Conservation (phyloP, 1,139 yeast species). For the Zygoascus meyerae region DNA sequence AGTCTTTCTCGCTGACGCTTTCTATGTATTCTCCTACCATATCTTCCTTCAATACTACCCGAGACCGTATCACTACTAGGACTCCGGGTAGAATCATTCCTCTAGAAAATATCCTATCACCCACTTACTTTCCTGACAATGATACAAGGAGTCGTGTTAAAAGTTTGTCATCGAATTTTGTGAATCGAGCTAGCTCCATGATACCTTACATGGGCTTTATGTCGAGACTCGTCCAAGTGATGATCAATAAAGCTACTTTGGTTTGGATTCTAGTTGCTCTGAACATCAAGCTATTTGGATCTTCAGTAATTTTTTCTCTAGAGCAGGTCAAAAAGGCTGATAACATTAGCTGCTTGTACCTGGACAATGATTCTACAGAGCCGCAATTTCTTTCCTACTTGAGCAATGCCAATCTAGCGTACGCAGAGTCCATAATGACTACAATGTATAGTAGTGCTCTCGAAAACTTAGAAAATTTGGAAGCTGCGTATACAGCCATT, state of each 20-base stretch:
- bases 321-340: background rate
- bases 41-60: conserved; percentile 21
- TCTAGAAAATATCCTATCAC: background rate
- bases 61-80: background rate
- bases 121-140: background rate
- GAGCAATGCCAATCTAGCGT: too few relatives aligned
- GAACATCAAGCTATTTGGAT: conserved; percentile 15
- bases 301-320: background rate
- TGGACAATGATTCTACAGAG: background rate
- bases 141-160: background rate
- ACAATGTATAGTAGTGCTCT: too few relatives aligned
- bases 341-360: background rate
- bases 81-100: background rate
- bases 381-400: too few relatives aligned
- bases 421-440: too few relatives aligned
- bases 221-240: conserved; percentile 17
- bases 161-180: background rate
- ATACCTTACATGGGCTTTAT: conserved; percentile 23
- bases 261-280: conserved; percentile 17
- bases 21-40: conserved; percentile 18
- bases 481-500: background rate
- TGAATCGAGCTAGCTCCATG: conserved; percentile 7
- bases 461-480: too few relatives aligned
- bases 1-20: background rate
- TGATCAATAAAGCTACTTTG: conserved; percentile 19